These are phyloP conservation scores for Ophiostoma triangulosporum DNA, from an alignment of 2,329 filamentous ascomycete genomes.

Conservation along the genomic window DNA sequence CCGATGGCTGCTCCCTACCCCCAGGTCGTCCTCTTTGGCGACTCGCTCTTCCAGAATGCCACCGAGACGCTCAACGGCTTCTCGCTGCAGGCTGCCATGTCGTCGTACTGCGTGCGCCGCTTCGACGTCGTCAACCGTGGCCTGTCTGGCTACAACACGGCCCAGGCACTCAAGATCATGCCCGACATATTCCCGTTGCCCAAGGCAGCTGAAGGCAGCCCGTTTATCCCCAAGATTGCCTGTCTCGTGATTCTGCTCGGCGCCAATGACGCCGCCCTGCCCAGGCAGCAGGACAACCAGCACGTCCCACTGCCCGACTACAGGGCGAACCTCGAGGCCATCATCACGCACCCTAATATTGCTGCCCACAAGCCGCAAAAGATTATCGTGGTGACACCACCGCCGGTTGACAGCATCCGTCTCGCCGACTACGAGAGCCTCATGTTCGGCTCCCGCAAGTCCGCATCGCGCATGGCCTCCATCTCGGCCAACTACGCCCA, in stretches of 20 bases:
- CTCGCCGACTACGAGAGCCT: constrained; percentile 32
- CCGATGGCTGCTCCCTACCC: constrained; percentile 41
- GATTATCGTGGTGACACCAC: constrained; percentile 69
- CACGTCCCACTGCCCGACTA: constrained; percentile 68
- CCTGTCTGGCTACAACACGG: constrained; percentile 73
- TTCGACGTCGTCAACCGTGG: constrained; percentile 84
- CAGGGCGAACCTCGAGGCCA: constrained; percentile 54
- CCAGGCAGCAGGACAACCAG: constrained; percentile 49
- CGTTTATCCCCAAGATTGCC: constrained; percentile 44
- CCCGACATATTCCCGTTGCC: constrained; percentile 58
- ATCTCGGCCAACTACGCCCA: constrained; percentile 44
- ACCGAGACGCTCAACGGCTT: constrained; percentile 52
- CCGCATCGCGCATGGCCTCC: constrained; percentile 29
- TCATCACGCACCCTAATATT: constrained; percentile 60
- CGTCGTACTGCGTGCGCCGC: constrained; percentile 56
- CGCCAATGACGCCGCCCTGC: constrained; percentile 74
- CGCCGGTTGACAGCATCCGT: constrained; percentile 68
- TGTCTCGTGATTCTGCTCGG: constrained; percentile 70
- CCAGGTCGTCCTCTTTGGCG: constrained; percentile 75
- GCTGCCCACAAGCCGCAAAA: constrained; percentile 57
- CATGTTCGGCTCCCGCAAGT: constrained; percentile 29
- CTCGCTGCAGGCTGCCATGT: constrained; percentile 58
- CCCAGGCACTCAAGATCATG: constrained; percentile 56
- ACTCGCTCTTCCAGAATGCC: constrained; percentile 69
- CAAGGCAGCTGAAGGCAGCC: constrained; percentile 24